Percentiles rank a stretch among this genome's conserved stretches.
Conservation (phyloP, 805 yeast genomes). For the Millerago galiae region DNA sequence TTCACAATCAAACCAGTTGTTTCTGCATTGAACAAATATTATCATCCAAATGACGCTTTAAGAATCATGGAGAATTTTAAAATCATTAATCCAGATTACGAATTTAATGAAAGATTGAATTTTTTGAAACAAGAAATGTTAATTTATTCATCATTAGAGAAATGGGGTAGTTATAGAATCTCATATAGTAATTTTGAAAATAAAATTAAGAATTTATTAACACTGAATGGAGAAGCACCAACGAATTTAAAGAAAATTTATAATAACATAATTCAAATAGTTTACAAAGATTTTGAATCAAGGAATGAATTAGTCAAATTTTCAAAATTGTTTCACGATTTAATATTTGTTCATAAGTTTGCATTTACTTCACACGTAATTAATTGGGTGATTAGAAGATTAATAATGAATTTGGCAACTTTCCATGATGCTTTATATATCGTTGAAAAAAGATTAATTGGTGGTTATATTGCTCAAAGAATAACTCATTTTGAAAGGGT, state of each 20-base stretch:
- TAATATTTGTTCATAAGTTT: conserved; percentile 22
- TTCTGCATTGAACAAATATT: conserved; percentile 23
- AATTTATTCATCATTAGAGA: conserved; percentile 23
- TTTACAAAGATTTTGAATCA: conserved; percentile 7
- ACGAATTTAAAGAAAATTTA: conserved; percentile 20
- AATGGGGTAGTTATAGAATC: conserved; percentile 27
- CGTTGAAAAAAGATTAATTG: conserved; percentile 28
- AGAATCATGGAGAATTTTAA: conserved; percentile 27
- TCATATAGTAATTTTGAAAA: conserved; percentile 19
- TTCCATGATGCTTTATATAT: conserved; percentile 25
- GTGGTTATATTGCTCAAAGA: conserved; percentile 27
- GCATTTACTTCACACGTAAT: conserved; percentile 26
- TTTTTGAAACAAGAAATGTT: conserved; percentile 27
- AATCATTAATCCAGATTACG: conserved; percentile 21
- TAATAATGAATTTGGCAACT: conserved; percentile 24
- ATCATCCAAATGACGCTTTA: conserved; percentile 27
- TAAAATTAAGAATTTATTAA: conserved; percentile 11
- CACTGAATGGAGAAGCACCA: conserved; percentile 16
- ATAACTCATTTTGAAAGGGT: conserved; percentile 6
- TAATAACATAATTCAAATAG: conserved; percentile 11
- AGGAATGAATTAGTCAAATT: conserved; percentile 6
- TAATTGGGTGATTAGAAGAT: conserved; percentile 25
- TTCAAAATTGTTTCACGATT: conserved; percentile 12
- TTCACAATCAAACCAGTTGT: conserved; percentile 31
- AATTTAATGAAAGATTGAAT: conserved; percentile 18